Base-by-base conservation (phyloP, 192 early-diverging fungal species). In the Mortierella antarctica region DNA sequence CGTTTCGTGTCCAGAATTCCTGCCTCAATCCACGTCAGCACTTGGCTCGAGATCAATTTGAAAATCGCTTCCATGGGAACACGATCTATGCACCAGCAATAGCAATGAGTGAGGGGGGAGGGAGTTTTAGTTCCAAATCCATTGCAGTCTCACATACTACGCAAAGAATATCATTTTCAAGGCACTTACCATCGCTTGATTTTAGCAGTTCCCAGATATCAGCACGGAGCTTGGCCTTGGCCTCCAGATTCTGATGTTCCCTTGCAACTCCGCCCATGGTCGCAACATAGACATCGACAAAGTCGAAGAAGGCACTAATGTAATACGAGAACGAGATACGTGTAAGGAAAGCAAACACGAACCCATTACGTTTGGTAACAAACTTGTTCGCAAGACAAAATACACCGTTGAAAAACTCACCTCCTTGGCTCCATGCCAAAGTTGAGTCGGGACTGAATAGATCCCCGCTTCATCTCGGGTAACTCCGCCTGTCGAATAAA, bases 351-450 rank as follows among this genome's bases (percentile, higher is more conserved):
- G 40, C 13, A 31, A 56, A 31, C 57, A 0, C 23, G 39, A 31
- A 31, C 31, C 31, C 31, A 31, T 31, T 31, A 31, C 31, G 31
- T 31, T 31, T 31, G 31, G 31, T 2, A 31, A 31, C 31, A 31
- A 31, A 31, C 40, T 42, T 42, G 40, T 17, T 17, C 57, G 8
- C 57, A 15, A 15, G 13, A 59, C 6, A 42, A 59, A n/a, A 31
- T 11, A n/a, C 20, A 59, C 15, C 2, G n/a, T 15, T 39, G 4
- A 62, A 17, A 5, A n/a, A 7, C 54, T 71, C 49, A 71, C 70
- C 70, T 48, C 31, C 57, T 71, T 1, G 70, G 53, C 2, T 71
- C 70, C 70, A 71, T 71, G 60, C 70, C 70, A 63, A 57, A 71
- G 49, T 63, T 62, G 45, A 71, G 62, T 7, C 70, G 61, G 20